Percentiles rank a stretch among this genome's conserved stretches.
Conservation (phyloP, 345 rosid species). For the Eucalyptus cladocalyx region DNA sequence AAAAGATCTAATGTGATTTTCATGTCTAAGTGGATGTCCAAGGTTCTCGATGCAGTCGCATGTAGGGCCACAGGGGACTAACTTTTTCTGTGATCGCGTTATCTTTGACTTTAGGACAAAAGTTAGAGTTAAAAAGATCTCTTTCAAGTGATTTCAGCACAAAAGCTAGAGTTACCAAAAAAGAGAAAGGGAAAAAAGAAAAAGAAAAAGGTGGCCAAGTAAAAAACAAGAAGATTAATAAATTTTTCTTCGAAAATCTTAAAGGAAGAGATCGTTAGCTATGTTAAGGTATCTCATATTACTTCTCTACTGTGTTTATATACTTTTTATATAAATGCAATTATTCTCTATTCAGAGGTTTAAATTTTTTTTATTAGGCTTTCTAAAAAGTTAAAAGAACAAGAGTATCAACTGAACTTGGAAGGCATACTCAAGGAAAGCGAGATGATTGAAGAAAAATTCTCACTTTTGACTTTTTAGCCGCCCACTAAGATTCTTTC, state of each 20-base stretch:
- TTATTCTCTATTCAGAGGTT: no score
- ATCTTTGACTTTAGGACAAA: not conserved
- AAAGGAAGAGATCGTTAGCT: not conserved
- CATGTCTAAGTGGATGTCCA: not conserved
- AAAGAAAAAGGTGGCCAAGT: not conserved
- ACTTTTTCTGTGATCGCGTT: not conserved
- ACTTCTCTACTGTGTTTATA: no score
- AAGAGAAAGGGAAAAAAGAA: no score
- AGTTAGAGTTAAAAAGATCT: not conserved
- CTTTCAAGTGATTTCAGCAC: not conserved
- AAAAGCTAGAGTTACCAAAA: not conserved
- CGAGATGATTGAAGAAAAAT: not conserved
- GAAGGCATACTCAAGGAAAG: not conserved
- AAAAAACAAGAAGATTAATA: not conserved
- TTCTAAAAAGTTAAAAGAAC: not conserved
- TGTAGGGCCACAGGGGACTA: no score
- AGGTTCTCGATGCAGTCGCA: not conserved
- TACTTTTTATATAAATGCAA: no score
- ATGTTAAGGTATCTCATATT: not conserved
- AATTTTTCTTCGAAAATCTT: not conserved
- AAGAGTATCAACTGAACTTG: not conserved
- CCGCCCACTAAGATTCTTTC: not conserved
- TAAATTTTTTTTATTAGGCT: no score
- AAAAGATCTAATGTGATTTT: not conserved
- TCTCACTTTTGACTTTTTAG: not conserved